Percentiles rank a stretch among this genome's conserved stretches.
phyloP scores from a whole-genome alignment of 768 basidiomycete genomes.

The Pleurotus pulmonarius region DNA sequence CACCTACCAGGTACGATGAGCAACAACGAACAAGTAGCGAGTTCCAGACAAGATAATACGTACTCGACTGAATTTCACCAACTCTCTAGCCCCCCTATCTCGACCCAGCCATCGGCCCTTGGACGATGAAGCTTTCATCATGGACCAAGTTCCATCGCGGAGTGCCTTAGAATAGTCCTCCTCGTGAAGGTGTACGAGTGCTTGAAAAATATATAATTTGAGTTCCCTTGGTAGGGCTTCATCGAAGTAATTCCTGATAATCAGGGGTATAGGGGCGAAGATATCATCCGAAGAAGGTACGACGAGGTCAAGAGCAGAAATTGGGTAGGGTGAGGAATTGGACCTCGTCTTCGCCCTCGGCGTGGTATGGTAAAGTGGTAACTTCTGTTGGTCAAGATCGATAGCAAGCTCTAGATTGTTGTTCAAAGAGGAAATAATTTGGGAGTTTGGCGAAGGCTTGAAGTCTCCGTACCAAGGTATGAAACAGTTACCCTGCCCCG shows the following conservation, averaged over 20 bases:
- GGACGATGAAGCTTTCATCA: conserved; percentile 54
- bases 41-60: conserved; percentile 20
- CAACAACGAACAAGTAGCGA: neutral
- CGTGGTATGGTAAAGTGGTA: conserved; percentile 17
- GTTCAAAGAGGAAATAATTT: conserved; percentile 1
- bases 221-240: conserved; percentile 70
- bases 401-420: conserved; percentile 7
- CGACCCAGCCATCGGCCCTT: conserved; percentile 73
- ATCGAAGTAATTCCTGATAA: conserved; percentile 62
- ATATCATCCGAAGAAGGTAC: conserved; percentile 38
- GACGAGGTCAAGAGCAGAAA: conserved; percentile 58
- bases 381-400: neutral
- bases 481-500: conserved; percentile 30
- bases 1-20: conserved; percentile 41
- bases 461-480: conserved; percentile 41
- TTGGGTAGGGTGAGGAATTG: conserved; percentile 61
- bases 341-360: conserved; percentile 54
- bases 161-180: conserved; percentile 47
- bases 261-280: conserved; percentile 46
- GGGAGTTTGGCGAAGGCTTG: conserved; percentile 10
- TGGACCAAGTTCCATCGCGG: conserved; percentile 53
- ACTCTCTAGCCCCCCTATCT: conserved; percentile 69
- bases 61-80: conserved; percentile 79
- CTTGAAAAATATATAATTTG: conserved; percentile 52
- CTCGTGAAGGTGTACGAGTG: conserved; percentile 56